Base-by-base conservation (phyloP, 2,329 filamentous ascomycete genomes). In the Pyrenophora seminiperda region DNA sequence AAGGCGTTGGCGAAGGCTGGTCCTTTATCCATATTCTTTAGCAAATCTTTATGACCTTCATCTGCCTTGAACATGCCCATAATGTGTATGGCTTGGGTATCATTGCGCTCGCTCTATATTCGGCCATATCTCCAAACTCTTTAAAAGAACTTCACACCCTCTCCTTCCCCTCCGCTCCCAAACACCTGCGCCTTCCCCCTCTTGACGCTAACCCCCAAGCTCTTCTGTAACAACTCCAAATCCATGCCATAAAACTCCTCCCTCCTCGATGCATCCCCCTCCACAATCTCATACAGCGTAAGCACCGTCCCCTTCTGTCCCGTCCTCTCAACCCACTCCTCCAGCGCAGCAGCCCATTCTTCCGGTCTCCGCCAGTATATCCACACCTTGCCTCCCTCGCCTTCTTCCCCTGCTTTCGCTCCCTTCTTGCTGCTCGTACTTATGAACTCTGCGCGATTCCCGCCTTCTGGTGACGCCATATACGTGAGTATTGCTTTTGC, bases 131-230 rank as follows among this genome's bases (percentile, higher is more conserved):
- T 10, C 24, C 3, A 29, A 7, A 13, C 24, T 27, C 17, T 24
- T 41, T 31, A 56, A 10, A 97, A 97, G 77, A 99, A 97, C 77
- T 99, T 99, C 59, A 97, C 91, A 65, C 94, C 94, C 66, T 89
- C 85, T 53, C 90, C 89, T 4, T 51, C 48, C 20, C 70, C 71
- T 65, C 93, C 91, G 45, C 85, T 83, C 27, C 93, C 93, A 76
- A 99, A 97, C 19, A 97, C 85, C 74, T 97, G 93, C 11, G 92
- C 93, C 76, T 89, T 96, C 61, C 91, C 91, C 56, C 88, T 83
- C 80, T 95, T 96, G 29, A 96, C 92, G 40, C 97, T 80, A 41
- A 94, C 80, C 53, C 84, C 83, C 40, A 99, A 79, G 30, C 90
- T 88, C 72, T 88, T 91, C 60, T 88, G 83, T 66, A 99, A 80